Conservation (phyloP, 768 basidiomycete species). For the Lactarius deliciosus region DNA sequence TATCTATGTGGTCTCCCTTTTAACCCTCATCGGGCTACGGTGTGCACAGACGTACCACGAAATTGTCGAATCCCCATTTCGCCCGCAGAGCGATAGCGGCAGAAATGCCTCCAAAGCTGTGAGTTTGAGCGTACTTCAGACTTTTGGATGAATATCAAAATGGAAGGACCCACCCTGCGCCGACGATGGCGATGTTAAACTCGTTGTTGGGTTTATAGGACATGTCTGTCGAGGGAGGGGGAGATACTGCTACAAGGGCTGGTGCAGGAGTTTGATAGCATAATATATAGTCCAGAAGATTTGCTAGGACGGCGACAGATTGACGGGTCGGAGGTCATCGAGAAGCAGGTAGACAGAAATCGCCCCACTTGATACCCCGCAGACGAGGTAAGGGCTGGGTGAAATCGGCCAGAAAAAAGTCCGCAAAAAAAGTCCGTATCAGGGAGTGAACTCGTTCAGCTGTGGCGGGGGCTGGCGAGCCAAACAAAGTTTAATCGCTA, state of each 20-base stretch:
- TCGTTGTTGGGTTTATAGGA: neutral
- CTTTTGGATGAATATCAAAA: neutral
- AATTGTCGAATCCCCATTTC: slow-evolving; percentile 35
- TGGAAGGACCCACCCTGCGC: slow-evolving; percentile 29
- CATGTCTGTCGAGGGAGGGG: slow-evolving; percentile 1
- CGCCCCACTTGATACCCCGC: neutral
- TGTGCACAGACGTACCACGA: slow-evolving; percentile 32
- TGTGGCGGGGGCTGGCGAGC: neutral
- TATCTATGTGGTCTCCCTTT: slow-evolving; percentile 31
- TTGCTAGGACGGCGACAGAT: neutral
- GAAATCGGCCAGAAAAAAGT: neutral
- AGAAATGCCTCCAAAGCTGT: slow-evolving; percentile 34
- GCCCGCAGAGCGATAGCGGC: slow-evolving; percentile 36
- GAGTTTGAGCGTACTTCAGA: neutral
- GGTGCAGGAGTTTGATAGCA: neutral
- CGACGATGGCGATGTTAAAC: slow-evolving; percentile 31
- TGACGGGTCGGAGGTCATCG: neutral
- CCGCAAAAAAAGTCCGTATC: neutral
- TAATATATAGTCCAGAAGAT: neutral
- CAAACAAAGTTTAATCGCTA: neutral
- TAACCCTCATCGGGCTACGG: no score
- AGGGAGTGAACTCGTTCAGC: neutral
- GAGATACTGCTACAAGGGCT: neutral
- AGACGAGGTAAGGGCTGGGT: neutral
- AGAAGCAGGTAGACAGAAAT: neutral